Percentiles rank a stretch among this genome's conserved stretches.
These are phyloP conservation scores for Avena sativa DNA, from an alignment of 176 grass and related monocot species.

Conservation along the genomic window DNA sequence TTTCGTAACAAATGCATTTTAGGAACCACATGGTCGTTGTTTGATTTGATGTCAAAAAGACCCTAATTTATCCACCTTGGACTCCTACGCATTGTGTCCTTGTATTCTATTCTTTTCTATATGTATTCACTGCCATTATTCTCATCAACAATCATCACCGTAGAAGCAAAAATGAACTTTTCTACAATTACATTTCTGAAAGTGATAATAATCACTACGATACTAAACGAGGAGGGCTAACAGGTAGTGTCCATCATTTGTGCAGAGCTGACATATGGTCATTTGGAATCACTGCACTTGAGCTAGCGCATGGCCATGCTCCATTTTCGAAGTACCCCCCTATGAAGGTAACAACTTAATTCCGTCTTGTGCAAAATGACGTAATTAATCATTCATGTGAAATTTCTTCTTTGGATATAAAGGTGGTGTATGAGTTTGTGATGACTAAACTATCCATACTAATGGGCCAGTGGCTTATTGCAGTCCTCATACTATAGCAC, in stretches of 20 bases:
- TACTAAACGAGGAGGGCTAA: constrained; percentile 21
- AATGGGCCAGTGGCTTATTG: not conserved
- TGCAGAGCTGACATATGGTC: constrained; percentile 99
- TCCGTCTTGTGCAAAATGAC: not conserved
- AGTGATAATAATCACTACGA: constrained; percentile 1
- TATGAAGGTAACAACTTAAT: constrained; percentile 79
- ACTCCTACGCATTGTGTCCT: not conserved
- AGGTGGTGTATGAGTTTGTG: constrained; percentile 10
- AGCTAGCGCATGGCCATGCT: constrained; percentile 97
- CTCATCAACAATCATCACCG: not conserved
- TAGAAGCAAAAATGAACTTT: constrained; percentile 3
- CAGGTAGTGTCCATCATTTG: constrained; percentile 34
- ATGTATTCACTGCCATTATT: constrained; percentile 14
- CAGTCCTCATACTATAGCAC: not conserved
- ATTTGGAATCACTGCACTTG: constrained; percentile 98
- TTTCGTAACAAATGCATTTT: constrained; percentile 12
- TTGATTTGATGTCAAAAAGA: constrained; percentile 26
- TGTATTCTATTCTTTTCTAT: constrained; percentile 18
- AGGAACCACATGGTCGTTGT: not conserved
- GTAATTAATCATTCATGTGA: constrained; percentile 12
- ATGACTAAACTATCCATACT: constrained; percentile 20
- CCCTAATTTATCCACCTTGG: not conserved
- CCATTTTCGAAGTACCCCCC: constrained; percentile 99
- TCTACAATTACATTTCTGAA: constrained; percentile 25
- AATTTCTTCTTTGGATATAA: not conserved